A percentile compares a stretch with the other conserved stretches of the same genome.
These are phyloP conservation scores for Paramecium biaurelia DNA, from an alignment of 73 alveolate genomes.

Conservation along the genomic window DNA sequence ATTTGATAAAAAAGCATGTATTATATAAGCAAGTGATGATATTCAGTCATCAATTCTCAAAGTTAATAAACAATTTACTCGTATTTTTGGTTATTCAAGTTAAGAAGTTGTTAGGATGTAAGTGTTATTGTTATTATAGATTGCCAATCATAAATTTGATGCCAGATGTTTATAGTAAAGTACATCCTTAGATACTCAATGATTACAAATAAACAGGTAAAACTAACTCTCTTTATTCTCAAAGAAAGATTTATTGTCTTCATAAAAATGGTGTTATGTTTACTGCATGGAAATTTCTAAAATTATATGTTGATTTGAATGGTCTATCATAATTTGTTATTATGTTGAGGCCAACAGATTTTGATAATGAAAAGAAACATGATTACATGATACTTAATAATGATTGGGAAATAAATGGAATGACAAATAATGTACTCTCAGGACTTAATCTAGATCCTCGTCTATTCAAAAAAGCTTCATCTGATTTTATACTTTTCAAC, in stretches of 20 bases:
- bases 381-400: slow-evolving; percentile 43
- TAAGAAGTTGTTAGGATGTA: slow-evolving; percentile 37
- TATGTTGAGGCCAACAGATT: slow-evolving; percentile 49
- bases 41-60: slow-evolving; percentile 14
- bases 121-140: background rate
- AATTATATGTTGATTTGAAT: slow-evolving; percentile 45
- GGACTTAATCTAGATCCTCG: background rate
- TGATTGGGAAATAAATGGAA: slow-evolving; percentile 63
- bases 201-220: slow-evolving; percentile 57
- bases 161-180: slow-evolving; percentile 52
- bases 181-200: slow-evolving; percentile 28
- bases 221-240: slow-evolving; percentile 25
- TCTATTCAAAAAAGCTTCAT: background rate
- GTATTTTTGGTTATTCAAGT: slow-evolving; percentile 33
- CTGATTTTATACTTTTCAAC: background rate
- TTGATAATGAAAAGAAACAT: slow-evolving; percentile 45
- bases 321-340: slow-evolving; percentile 52
- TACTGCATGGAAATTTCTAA: slow-evolving; percentile 65
- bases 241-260: slow-evolving; percentile 56
- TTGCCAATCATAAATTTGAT: background rate
- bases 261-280: slow-evolving; percentile 53
- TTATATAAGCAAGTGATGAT: slow-evolving; percentile 55
- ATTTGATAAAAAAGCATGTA: slow-evolving; percentile 57
- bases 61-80: slow-evolving; percentile 54
- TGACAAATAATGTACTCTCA: slow-evolving; percentile 18